Conservation (phyloP, 2,329 filamentous ascomycete species). For the Colletotrichum phormii region DNA sequence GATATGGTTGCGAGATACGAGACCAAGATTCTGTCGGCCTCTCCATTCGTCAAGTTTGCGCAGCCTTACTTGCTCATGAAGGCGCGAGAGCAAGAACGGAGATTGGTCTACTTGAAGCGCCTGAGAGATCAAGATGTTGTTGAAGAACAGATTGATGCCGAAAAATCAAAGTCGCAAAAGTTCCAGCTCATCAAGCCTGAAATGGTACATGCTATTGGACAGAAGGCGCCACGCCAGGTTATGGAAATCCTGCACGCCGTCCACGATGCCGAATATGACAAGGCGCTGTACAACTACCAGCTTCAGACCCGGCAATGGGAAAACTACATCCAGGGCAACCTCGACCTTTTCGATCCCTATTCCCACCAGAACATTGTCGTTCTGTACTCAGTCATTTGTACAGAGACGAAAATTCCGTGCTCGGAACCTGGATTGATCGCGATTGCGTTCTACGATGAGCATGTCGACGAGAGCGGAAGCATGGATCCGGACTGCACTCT, state of each 20-base stretch:
- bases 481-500: conserved; percentile 90
- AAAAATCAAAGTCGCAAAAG: conserved; percentile 74
- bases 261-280: conserved; percentile 96
- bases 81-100: conserved; percentile 89
- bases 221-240: conserved; percentile 84
- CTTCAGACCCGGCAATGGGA: conserved; percentile 98
- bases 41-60: conserved; percentile 94
- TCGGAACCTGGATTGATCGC: conserved; percentile 90
- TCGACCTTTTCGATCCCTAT: conserved; percentile 92
- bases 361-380: conserved; percentile 97
- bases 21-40: conserved; percentile 93
- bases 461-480: conserved; percentile 71
- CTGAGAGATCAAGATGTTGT: conserved; percentile 81
- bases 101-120: conserved; percentile 83
- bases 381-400: conserved; percentile 93
- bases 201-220: conserved; percentile 89
- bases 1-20: conserved; percentile 94
- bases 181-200: conserved; percentile 95
- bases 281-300: conserved; percentile 91
- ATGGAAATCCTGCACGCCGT: conserved; percentile 95
- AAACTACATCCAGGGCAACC: conserved; percentile 88
- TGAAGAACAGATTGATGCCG: conserved; percentile 67
- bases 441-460: conserved; percentile 93
- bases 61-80: conserved; percentile 94
- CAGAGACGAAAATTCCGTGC: conserved; percentile 92